These are phyloP conservation scores for Kodamaea fukazawae DNA, from an alignment of 805 yeast species.

Conservation along the genomic window DNA sequence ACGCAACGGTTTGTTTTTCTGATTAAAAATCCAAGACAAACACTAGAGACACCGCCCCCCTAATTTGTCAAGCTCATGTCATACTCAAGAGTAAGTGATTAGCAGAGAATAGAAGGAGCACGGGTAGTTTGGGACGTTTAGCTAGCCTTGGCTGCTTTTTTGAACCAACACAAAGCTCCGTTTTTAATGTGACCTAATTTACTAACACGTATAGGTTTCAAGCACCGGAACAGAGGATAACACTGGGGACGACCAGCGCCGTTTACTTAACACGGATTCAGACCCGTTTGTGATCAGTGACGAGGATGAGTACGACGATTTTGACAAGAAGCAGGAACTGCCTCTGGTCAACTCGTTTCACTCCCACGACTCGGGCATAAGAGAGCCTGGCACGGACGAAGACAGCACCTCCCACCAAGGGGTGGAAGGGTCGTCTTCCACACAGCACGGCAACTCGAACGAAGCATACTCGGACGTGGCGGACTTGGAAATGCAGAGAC, in stretches of 20 bases:
- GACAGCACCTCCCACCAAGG: constrained; percentile 15
- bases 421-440: constrained; percentile 19
- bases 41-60: background rate
- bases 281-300: constrained; percentile 1
- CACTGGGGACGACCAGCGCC: too few relatives aligned
- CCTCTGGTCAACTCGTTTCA: constrained; percentile 2
- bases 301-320: constrained; percentile 2
- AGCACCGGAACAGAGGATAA: too few relatives aligned
- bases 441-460: constrained; percentile 1
- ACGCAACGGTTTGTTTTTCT: background rate
- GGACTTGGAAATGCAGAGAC: constrained; percentile 32
- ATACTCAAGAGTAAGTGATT: background rate
- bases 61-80: background rate
- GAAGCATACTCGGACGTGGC: constrained; percentile 1
- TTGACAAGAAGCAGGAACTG: constrained; percentile 3
- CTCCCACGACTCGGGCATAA: constrained; percentile 3
- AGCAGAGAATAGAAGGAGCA: too few relatives aligned
- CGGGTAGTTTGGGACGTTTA: too few relatives aligned
- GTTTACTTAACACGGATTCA: too few relatives aligned
- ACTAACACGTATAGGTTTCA: too few relatives aligned
- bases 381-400: background rate
- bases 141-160: too few relatives aligned
- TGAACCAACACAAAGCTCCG: too few relatives aligned
- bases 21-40: background rate
- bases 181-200: too few relatives aligned